Conservation (phyloP, 2,329 filamentous ascomycete species). For the Ophiocordyceps polyrhachis-furcata region DNA sequence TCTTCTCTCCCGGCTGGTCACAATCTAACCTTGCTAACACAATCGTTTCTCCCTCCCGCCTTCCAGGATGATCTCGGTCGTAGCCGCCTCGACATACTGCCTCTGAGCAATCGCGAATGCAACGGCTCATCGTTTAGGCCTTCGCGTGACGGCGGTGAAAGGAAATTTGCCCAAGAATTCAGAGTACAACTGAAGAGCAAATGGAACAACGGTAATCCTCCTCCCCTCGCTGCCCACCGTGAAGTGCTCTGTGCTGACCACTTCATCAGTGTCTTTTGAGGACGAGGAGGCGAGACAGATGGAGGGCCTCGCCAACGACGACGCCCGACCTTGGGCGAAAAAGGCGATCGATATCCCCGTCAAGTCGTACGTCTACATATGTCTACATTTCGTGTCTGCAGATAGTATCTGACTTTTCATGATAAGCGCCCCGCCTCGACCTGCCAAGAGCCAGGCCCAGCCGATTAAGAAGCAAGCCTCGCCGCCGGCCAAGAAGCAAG, state of each 20-base stretch:
- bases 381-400: neutral
- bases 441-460: neutral
- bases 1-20: neutral
- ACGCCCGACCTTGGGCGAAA: conserved; percentile 8
- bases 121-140: conserved; percentile 6
- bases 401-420: neutral
- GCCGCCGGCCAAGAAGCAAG: no score
- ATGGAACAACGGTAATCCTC: conserved; percentile 6
- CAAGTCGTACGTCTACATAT: neutral
- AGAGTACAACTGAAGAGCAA: conserved; percentile 3
- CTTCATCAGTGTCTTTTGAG: conserved; percentile 4
- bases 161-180: conserved; percentile 3
- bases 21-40: no score
- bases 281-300: conserved; percentile 8
- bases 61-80: conserved; percentile 8
- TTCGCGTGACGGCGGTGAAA: conserved; percentile 1
- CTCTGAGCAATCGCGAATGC: conserved; percentile 4
- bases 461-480: no score
- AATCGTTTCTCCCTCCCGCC: neutral
- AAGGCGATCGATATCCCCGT: neutral
- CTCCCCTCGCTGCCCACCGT: no score
- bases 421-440: neutral
- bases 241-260: neutral
- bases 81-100: conserved; percentile 7
- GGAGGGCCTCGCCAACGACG: conserved; percentile 6